A percentile compares a stretch with the other conserved stretches of the same genome.
phyloP scores from a whole-genome alignment of 108 stramenopile genomes.

The Pseudonitzschia multistriata region DNA sequence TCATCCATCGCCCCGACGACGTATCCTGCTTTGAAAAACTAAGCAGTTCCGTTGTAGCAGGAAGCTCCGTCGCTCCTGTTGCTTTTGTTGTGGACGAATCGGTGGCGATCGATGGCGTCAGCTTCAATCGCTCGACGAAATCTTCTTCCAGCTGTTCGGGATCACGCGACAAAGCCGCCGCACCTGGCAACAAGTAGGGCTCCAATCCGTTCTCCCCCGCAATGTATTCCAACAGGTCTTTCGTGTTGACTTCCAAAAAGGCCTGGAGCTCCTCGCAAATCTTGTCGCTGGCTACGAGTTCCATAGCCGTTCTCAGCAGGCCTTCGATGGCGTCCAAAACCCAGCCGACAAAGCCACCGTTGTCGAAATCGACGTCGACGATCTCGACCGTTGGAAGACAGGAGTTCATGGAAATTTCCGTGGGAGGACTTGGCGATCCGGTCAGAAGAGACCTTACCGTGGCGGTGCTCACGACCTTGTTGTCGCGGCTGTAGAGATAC shows the following conservation, averaged over 20 bases:
- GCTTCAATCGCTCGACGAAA: not conserved
- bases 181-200: not conserved
- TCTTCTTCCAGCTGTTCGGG: not conserved
- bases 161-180: not conserved
- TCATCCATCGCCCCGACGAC: constrained; percentile 16
- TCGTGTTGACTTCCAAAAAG: constrained; percentile 4
- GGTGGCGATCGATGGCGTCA: not conserved
- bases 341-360: constrained; percentile 31
- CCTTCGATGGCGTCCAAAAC: constrained; percentile 26
- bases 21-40: constrained; percentile 12
- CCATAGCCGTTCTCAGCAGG: constrained; percentile 17
- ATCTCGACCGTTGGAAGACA: constrained; percentile 30
- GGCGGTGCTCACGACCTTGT: not conserved
- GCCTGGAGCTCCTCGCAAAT: constrained; percentile 20
- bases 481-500: constrained; percentile 11
- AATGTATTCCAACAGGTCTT: constrained; percentile 13
- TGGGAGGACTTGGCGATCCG: not conserved
- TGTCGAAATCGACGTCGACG: constrained; percentile 27
- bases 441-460: not conserved
- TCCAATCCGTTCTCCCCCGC: not conserved
- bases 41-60: constrained; percentile 1
- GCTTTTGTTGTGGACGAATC: not conserved
- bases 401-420: not conserved
- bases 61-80: not conserved
- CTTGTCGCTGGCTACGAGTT: not conserved